Evolutionary conservation across 2,329 filamentous ascomycete species (phyloP).

Genomic region (Pseudogymnoascus sp.): DNA sequence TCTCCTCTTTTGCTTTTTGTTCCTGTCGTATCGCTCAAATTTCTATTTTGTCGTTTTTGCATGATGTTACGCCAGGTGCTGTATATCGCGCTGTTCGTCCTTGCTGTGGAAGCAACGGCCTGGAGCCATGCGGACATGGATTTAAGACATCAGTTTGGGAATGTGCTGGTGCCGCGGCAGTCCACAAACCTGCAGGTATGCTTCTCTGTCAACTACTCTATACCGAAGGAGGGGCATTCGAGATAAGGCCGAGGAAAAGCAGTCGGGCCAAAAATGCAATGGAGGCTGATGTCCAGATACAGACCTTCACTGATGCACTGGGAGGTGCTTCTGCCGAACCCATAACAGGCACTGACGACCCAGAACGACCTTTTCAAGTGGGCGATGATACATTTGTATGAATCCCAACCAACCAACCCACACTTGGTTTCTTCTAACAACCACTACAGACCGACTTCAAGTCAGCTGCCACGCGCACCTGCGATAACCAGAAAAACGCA

Average conservation of each 20-base stretch:
- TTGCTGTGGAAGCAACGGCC: slow-evolving; percentile 3
- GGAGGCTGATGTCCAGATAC: slow-evolving; percentile 24
- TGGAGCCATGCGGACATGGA: slow-evolving; percentile 1
- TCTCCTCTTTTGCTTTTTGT: neutral
- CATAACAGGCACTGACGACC: slow-evolving; percentile 36
- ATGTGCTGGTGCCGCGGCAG: neutral
- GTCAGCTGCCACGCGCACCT: slow-evolving; percentile 37
- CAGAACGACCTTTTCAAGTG: slow-evolving; percentile 37
- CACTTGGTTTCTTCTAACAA: neutral
- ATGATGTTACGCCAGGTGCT: slow-evolving; percentile 2
- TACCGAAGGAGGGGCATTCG: neutral
- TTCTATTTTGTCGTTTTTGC: neutral
- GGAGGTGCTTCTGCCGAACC: slow-evolving; percentile 31
- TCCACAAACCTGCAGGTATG: neutral
- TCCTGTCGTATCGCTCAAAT: neutral
- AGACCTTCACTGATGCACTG: slow-evolving; percentile 36
- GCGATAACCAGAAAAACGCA: slow-evolving; percentile 43
- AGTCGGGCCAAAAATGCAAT: neutral
- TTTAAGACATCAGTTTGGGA: neutral
- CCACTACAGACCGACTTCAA: slow-evolving; percentile 35
- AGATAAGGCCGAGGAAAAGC: neutral
- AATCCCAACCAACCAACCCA: neutral
- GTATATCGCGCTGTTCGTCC: neutral
- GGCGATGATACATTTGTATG: slow-evolving; percentile 39
- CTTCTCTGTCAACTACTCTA: neutral